Conservation (phyloP, 2,329 filamentous ascomycete species). For the Periconia sp. region DNA sequence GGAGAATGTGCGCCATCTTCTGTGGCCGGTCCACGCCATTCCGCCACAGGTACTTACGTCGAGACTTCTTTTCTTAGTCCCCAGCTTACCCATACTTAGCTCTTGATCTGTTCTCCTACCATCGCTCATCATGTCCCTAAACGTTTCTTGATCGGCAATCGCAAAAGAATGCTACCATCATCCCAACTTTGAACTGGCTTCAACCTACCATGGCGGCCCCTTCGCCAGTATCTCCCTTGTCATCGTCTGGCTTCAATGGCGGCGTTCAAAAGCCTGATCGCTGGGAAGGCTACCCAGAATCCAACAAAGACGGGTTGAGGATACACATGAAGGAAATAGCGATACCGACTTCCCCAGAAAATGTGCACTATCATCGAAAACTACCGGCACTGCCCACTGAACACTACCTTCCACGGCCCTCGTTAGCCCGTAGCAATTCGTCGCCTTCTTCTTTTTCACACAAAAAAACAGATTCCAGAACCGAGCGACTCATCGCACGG, state of each 20-base stretch:
- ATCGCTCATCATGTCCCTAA: background rate
- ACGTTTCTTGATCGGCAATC: constrained; percentile 1
- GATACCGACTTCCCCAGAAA: constrained; percentile 24
- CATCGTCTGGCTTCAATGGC: constrained; percentile 17
- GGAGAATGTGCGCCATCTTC: background rate
- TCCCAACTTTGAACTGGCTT: background rate
- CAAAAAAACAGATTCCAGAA: constrained; percentile 31
- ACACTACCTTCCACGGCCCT: constrained; percentile 19
- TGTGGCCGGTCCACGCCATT: too few relatives aligned
- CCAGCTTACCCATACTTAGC: background rate
- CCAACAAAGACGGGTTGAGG: constrained; percentile 19
- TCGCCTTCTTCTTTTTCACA: constrained; percentile 25
- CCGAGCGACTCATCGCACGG: constrained; percentile 32
- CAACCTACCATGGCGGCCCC: constrained; percentile 2
- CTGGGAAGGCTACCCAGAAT: constrained; percentile 8
- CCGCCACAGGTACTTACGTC: background rate
- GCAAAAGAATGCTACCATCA: constrained; percentile 2
- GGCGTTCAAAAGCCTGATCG: constrained; percentile 20
- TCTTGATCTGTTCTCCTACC: background rate
- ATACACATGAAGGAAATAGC: constrained; percentile 28
- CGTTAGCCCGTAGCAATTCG: constrained; percentile 22
- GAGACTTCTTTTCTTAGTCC: background rate
- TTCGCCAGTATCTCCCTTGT: constrained; percentile 13
- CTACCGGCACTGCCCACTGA: constrained; percentile 20
- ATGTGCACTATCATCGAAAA: constrained; percentile 20